Percentiles rank a stretch among this genome's conserved stretches.
phyloP scores from a whole-genome alignment of 305 asterid species.

The Fraxinus albicans region DNA sequence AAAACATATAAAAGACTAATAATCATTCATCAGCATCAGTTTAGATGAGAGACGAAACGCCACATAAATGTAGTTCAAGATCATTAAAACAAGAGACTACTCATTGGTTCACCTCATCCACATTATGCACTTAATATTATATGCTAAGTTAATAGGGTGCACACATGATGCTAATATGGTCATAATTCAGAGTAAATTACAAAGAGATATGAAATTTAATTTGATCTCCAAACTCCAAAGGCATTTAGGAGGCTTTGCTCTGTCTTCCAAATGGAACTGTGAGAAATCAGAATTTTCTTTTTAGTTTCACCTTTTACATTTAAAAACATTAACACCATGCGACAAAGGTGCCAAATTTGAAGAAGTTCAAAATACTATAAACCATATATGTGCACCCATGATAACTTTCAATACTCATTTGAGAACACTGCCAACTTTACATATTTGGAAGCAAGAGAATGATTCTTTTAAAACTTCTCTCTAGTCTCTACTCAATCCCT shows the following conservation, averaged over 20 bases:
- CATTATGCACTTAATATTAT: not conserved
- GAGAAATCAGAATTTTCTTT: not conserved
- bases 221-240: not conserved
- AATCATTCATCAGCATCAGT: not conserved
- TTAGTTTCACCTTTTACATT: not conserved
- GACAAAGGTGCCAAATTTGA: not conserved
- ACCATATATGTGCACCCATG: not conserved
- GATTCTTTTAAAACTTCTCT: not conserved
- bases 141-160: not conserved
- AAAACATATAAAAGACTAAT: not conserved
- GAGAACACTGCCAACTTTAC: not conserved
- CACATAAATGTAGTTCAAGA: not conserved
- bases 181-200: not conserved
- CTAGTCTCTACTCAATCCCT: not conserved
- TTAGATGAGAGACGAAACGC: not conserved
- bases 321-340: not conserved
- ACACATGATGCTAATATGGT: not conserved
- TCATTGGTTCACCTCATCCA: not conserved
- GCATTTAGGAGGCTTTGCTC: not conserved
- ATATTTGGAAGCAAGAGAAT: not conserved
- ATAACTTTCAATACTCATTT: not conserved
- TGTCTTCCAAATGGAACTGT: not conserved
- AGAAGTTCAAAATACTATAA: not conserved
- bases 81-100: not conserved
- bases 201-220: not conserved